Evolutionary conservation across 2,329 filamentous ascomycete genomes (phyloP), one percentile per base, ranked within the genome.

Genomic region (Xylaria sp.): DNA sequence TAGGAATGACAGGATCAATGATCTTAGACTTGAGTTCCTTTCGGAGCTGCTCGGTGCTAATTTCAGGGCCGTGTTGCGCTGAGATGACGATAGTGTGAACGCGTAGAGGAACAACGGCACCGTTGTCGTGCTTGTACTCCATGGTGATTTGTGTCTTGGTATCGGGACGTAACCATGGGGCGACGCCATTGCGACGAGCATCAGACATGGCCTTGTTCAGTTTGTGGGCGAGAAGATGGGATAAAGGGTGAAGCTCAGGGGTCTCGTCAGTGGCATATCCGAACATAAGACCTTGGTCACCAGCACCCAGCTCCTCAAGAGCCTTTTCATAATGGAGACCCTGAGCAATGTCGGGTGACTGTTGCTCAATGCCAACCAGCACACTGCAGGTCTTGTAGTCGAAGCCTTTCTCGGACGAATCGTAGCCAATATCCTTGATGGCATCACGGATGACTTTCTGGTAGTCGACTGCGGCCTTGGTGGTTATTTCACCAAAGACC

Each of bases 251-350:
- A 76, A 97, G 89, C 86, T 99, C 96, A 70, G 95, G 94, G 77
- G 96, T 98, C 89, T 99, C 96, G 79, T 99, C 96, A 78, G 96
- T 97, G 82, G 96, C 96, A 88, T 99, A 99, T 78, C 96, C 96
- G 84, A 99, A 99, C 96, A 99, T 99, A 88, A 99, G 97, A 87
- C 96, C 96, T 88, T 99, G 96, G 85, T 99, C 96, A 91, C 96
- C 96, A 71, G 96, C 96, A 83, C 96, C 96, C 73, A 99, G 91
- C 85, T 97, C 91, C 90, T 99, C 96, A 56, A 99, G 91, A 74
- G 93, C 94, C 87, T 97, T 89, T 74, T 99, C 96, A 83, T 97
- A 97, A 88, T 98, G 93, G 65, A 99, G 93, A 88, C 96, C 96
- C 86, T 98, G 96, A 76, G 96, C 96, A 79, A 99, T 99, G 83